Conservation (phyloP, 2,329 filamentous ascomycete genomes). For the Pestalotiopsis sp. region DNA sequence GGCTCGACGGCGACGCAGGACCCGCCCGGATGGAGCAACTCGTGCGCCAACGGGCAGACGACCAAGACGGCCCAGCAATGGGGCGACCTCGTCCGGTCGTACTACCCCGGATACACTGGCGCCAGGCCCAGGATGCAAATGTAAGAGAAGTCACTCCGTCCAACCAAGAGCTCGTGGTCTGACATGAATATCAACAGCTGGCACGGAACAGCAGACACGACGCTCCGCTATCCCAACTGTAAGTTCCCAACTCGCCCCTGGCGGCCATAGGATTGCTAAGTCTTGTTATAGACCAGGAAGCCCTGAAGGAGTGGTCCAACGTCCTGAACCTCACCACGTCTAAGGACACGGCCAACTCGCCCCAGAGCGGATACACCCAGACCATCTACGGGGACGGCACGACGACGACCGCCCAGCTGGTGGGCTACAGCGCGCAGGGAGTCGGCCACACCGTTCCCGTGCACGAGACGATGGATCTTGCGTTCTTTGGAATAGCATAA, state of each 20-base stretch:
- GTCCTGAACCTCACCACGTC: slow-evolving; percentile 40
- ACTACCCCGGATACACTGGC: slow-evolving; percentile 54
- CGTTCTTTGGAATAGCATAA: slow-evolving; percentile 32
- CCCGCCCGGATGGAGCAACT: slow-evolving; percentile 52
- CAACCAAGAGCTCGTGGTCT: not conserved
- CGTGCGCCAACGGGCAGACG: slow-evolving; percentile 53
- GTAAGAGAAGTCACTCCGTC: slow-evolving; percentile 19
- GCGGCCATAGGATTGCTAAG: slow-evolving; percentile 13
- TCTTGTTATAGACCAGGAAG: slow-evolving; percentile 31
- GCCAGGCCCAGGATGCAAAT: slow-evolving; percentile 40
- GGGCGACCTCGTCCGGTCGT: slow-evolving; percentile 42
- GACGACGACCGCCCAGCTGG: slow-evolving; percentile 16
- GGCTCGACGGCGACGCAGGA: slow-evolving; percentile 38
- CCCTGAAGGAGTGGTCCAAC: slow-evolving; percentile 47
- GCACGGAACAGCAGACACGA: slow-evolving; percentile 46
- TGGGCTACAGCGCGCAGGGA: slow-evolving; percentile 35
- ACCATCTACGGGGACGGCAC: slow-evolving; percentile 36
- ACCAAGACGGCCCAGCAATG: slow-evolving; percentile 41
- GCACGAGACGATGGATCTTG: slow-evolving; percentile 34
- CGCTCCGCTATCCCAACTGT: slow-evolving; percentile 39
- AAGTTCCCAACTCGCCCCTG: slow-evolving; percentile 12
- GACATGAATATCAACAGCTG: slow-evolving; percentile 29
- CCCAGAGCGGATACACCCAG: slow-evolving; percentile 36
- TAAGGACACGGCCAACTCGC: slow-evolving; percentile 31
- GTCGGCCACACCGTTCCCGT: slow-evolving; percentile 36